A percentile compares a stretch with the other conserved stretches of the same genome.
Conservation (phyloP, 2,329 filamentous ascomycete species). For the Cladosporium cucumerinum region DNA sequence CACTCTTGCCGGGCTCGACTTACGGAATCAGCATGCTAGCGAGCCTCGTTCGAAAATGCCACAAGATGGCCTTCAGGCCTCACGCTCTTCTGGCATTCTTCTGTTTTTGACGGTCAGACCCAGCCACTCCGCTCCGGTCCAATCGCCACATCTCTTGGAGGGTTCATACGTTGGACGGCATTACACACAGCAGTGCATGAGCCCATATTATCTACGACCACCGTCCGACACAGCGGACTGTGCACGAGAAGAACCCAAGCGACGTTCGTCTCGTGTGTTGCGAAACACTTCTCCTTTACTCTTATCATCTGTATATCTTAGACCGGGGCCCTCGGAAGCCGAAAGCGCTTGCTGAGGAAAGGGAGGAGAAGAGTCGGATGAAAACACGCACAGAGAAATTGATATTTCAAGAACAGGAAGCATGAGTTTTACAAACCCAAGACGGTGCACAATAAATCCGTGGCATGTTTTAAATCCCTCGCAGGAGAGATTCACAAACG, state of each 20-base stretch:
- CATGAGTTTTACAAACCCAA: background rate
- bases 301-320: constrained; percentile 3
- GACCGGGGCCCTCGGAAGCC: background rate
- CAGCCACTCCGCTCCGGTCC: background rate
- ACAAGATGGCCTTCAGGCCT: background rate
- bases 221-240: background rate
- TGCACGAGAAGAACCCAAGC: background rate
- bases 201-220: background rate
- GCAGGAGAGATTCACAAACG: background rate
- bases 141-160: background rate
- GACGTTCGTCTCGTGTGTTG: background rate
- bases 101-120: background rate
- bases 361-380: background rate
- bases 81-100: background rate
- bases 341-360: background rate
- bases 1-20: background rate
- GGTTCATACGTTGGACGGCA: background rate
- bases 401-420: background rate
- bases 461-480: background rate
- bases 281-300: background rate
- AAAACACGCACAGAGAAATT: background rate
- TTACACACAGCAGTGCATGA: background rate
- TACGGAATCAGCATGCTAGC: background rate
- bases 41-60: background rate
- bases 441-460: background rate